phyloP scores from a whole-genome alignment of 139 green algal genomes.

The Chloropicon primus region DNA sequence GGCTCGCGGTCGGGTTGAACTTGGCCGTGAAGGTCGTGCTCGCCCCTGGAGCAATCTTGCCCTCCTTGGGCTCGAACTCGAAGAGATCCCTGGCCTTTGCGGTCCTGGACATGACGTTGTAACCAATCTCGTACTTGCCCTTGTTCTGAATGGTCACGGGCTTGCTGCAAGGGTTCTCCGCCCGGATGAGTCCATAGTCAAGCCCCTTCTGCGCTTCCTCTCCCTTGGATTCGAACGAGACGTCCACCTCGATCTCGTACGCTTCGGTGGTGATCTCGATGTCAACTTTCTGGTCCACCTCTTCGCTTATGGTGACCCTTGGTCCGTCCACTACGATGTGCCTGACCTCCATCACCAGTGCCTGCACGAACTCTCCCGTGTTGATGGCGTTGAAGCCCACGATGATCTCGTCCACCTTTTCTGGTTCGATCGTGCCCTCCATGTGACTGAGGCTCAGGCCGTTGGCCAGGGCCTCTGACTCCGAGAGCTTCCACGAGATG shows the following conservation, averaged over 20 bases:
- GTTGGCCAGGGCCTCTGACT: conserved; percentile 27
- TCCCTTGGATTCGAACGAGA: conserved; percentile 52
- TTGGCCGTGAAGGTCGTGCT: conserved; percentile 14
- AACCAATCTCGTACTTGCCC: conserved; percentile 55
- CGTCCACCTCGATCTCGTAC: conserved; percentile 52
- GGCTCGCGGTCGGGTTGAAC: conserved; percentile 37
- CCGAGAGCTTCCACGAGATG: conserved; percentile 50
- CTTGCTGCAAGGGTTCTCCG: conserved; percentile 27
- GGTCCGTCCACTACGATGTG: conserved; percentile 5
- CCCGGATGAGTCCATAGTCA: background rate
- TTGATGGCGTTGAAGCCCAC: conserved; percentile 43
- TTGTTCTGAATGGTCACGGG: conserved; percentile 45
- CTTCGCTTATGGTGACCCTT: conserved; percentile 27
- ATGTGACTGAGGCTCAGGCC: conserved; percentile 34
- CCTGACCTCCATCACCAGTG: conserved; percentile 34
- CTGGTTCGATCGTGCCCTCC: conserved; percentile 33
- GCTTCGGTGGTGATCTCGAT: conserved; percentile 51
- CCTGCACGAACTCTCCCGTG: conserved; percentile 33
- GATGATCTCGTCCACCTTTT: conserved; percentile 26
- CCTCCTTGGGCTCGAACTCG: conserved; percentile 30
- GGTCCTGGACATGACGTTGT: conserved; percentile 28
- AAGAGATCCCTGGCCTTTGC: conserved; percentile 29
- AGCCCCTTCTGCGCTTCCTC: conserved; percentile 21
- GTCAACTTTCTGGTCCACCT: conserved; percentile 28
- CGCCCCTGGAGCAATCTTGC: conserved; percentile 30